Conservation (phyloP, 345 rosid genomes). For the Moricandia arvensis region DNA sequence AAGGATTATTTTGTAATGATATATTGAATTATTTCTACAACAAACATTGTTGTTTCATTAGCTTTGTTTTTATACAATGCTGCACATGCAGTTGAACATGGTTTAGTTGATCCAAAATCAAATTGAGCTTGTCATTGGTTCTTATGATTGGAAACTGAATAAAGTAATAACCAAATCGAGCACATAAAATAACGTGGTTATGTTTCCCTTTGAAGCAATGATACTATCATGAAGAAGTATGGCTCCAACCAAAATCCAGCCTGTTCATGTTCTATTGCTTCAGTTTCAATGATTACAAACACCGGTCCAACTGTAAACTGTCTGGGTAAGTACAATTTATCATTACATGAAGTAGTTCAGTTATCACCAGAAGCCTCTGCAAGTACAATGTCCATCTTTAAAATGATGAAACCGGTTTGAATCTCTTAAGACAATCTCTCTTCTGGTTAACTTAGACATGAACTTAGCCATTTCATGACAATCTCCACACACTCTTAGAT, state of each 20-base stretch:
- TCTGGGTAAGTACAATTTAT: not conserved
- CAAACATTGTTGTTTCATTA: not conserved
- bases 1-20: constrained; percentile 31
- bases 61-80: not conserved
- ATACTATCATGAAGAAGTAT: constrained; percentile 19
- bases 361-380: constrained; percentile 69
- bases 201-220: constrained; percentile 38
- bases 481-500: constrained; percentile 68
- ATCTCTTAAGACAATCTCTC: constrained; percentile 73
- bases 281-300: not conserved
- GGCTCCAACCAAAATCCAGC: constrained; percentile 14
- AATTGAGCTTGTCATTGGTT: constrained; percentile 2
- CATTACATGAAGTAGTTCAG: not conserved
- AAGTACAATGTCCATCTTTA: constrained; percentile 66
- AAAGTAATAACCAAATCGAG: constrained; percentile 8
- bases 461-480: constrained; percentile 78
- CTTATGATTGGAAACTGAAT: constrained; percentile 12
- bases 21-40: constrained; percentile 32
- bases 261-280: constrained; percentile 30
- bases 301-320: constrained; percentile 17
- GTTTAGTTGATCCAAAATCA: constrained; percentile 5
- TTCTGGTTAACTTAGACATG: constrained; percentile 51
- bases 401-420: constrained; percentile 71
- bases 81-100: constrained; percentile 31
- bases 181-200: not conserved